Evolutionary conservation across 192 early-diverging fungal species (phyloP), one percentile per base, ranked within the genome.

Genomic region (Gamsiella multidivaricata): DNA sequence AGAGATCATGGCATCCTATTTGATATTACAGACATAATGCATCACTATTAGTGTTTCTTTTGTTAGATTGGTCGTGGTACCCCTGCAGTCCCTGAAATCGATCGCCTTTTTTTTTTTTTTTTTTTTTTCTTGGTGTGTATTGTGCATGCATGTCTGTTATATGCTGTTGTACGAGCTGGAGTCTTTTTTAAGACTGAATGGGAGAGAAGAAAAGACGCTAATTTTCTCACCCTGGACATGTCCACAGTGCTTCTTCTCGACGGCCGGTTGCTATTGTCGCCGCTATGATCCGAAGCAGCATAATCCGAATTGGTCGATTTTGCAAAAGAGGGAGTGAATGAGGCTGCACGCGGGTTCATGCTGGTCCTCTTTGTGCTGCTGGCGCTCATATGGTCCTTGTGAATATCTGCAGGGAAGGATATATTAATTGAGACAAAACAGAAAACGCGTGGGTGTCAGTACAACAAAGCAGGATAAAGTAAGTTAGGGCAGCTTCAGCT

Each of bases 301-400:
- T 56, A 61, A 33, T 67, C 65, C 3, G 43, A 41, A 10, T 26
- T 43, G 12, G 37, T 34, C 23, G 73, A 33, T 65, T 76, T 76
- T 12, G 54, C 57, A 23, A 76, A 76, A 14, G 73, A 67, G 10
- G 73, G 73, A 10, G 73, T 76, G 46, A 76, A 76, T 8, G 73
- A 56, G 52, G 73, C 65, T 11, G 73, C 73, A 7, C 52, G 29
- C 29, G 73, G 73, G 39, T 76, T 76, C 73, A 76, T 76, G 29
- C 73, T 76, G 11, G 59, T 76, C 59, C 73, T 60, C 52, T 68
- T 60, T 20, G 18, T 54, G 50, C 56, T 54, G 49, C 23, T 61
- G 36, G 55, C 45, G 39, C 37, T 55, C 41, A 45, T 41, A 22
- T 68, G 49, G 42, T 66, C 65, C 29, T 74, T 51, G n/a, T 61